Base-by-base conservation (phyloP, 495 filamentous ascomycete species). In the Aspergillus ellipticus region DNA sequence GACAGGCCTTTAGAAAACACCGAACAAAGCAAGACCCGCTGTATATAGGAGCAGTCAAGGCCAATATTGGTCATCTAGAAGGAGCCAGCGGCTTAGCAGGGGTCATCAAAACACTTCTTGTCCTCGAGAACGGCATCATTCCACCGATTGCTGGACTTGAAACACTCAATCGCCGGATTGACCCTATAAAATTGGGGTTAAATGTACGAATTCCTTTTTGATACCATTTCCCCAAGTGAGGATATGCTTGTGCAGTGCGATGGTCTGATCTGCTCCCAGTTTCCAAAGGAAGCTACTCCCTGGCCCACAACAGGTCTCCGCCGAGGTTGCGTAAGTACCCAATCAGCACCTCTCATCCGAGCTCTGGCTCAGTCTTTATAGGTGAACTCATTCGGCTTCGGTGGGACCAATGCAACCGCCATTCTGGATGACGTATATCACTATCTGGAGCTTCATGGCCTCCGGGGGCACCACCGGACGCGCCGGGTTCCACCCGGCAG, bases 381-480 rank as follows among this genome's bases (percentile, higher is more conserved):
- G 9, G 54, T 65, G 15, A 68, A 64, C 46, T 60, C 56, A 0
- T 72, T 72, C 29, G 69, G 69, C 0, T 73, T 62, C 51, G 71
- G 70, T 17, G 67, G 66, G 8, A 41, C 51, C 7, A 68, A 70
- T 31, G 53, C 45, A 1, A 60, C 64, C 42, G 42, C 58, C 15
- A 55, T 74, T 10, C 37, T 76, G 8, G 70, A 74, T 8, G 70
- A 73, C 47, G 60, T 60, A 8, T 60, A 52, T 16, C 51, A 63
- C 47, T 72, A 53, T 28, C 45, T 67, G 9, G 11, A 19, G 20
- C 42, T 21, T 11, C 20, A 45, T 22, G 16, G 42, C 16, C 42
- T 45, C 42, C 16, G 11, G 10, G 7, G 42, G 2, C 17, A 45
- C 13, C 42, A 21, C 17, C 16, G 42, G 42, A 45, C 42, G 17